phyloP scores from a whole-genome alignment of 495 filamentous ascomycete species.

The Neurospora terricola region DNA sequence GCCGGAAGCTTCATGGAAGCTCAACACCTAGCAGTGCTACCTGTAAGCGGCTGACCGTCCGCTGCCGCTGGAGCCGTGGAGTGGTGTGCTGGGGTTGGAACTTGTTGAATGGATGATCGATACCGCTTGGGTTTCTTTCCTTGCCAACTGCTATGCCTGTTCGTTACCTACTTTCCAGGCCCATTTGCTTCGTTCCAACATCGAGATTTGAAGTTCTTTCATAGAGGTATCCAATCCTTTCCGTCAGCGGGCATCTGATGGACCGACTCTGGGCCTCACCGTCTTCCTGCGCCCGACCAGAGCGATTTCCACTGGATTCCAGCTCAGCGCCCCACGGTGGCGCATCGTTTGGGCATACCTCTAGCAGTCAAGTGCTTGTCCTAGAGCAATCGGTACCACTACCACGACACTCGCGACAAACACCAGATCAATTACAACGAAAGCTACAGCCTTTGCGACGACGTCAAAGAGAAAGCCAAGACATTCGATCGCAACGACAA shows the following conservation, averaged over 20 bases:
- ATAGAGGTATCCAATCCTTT: too few relatives aligned
- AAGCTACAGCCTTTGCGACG: not conserved
- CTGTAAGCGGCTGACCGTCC: not conserved
- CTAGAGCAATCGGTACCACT: not conserved
- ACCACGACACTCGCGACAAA: not conserved
- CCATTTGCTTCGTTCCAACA: not conserved
- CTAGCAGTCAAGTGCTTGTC: not conserved
- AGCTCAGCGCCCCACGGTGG: not conserved
- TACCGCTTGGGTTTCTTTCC: not conserved
- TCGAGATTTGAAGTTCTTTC: not conserved
- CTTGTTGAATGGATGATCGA: not conserved
- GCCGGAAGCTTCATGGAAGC: not conserved
- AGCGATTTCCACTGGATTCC: not conserved
- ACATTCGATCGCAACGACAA: not conserved
- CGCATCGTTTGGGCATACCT: not conserved
- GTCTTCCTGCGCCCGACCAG: not conserved
- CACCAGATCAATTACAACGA: not conserved
- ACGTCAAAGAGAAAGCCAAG: not conserved
- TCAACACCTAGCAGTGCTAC: not conserved
- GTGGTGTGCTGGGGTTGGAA: not conserved
- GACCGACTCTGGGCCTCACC: not conserved
- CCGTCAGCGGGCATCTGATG: not conserved
- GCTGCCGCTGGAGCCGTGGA: not conserved
- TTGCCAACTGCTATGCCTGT: not conserved
- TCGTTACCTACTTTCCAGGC: not conserved